Evolutionary conservation across 257 asterid genomes (phyloP), one percentile per base, ranked within the genome.

Genomic region (Avicennia marina): DNA sequence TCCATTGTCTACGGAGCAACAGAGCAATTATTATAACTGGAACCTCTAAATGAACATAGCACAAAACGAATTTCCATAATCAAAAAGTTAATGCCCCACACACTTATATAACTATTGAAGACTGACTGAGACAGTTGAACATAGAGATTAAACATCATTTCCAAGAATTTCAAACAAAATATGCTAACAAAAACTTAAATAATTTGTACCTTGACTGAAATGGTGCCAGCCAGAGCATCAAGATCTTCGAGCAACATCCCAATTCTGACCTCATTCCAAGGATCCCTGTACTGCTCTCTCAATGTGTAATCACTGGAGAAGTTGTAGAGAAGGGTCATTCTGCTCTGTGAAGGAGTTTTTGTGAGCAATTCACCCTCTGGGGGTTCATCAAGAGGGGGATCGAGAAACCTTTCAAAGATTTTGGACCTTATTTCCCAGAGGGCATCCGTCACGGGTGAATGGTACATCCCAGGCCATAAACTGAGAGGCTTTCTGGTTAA

Each of bases 401-500:
- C 96, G 19, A 91, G 90, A 66, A 91, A 85, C 65, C 89, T 78
- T 57, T 91, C 98, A 56, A 91, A 91, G 25, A 78, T 80, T 39
- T 78, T 84, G 15, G 96, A 74, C 83, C 95, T 81, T 0, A 88
- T 83, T 56, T 88, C 98, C 98, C 95, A 91, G 15, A 91, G 83
- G 25, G 96, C 95, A 59, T 63, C 67, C 2, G 98, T 91, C 13
- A 91, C 98, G 0, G 98, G 98, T 8, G 98, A 91, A 61, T 85
- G 95, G 74, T 91, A 91, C 96, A 88, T 88, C 15, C 96, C 98
- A 1, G 98, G 98, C 98, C 98, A 91, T 53, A 91, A 62, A 65
- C 87, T 81, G 13, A 90, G 74, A 39, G 95, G 95, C 62, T 88
- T 85, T 71, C 70, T 85, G 1, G 75, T 50, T 18, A 85, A 68